Base-by-base conservation (phyloP, 2,329 filamentous ascomycete genomes). In the Diaporthe ampelina region DNA sequence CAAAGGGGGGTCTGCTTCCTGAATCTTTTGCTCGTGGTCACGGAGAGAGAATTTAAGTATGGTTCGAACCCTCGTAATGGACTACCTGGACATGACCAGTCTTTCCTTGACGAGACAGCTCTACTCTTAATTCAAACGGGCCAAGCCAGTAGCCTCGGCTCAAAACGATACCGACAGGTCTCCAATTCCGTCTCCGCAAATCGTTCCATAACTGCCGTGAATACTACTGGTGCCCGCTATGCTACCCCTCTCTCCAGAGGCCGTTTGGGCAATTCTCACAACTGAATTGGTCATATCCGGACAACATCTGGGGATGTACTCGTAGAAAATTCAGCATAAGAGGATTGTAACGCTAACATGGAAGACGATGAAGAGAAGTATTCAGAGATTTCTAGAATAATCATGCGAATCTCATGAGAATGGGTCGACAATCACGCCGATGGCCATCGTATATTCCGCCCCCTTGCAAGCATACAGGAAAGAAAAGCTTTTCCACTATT, bases 81-180 rank as follows among this genome's bases (percentile, higher is more conserved):
- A 24, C 7, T 13, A 17, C 54, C 54, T 4, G 2, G 2, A 40
- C 10, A 4, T 57, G 6, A 57, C 11, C 15, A 32, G 54, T 29
- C 26, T 13, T 19, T n/a, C 11, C n/a, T 57, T n/a, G 17, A 57
- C 54, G 29, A 37, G 29, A 26, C 19, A 57, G 29, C 17, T 57
- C 19, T 35, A 57, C 29, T 37, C 13, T 35, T 37, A 57, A 35
- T 10, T 57, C 54, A 57, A 32, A 32, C 8, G 9, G 17, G 54
- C 29, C 54, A 57, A 57, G 54, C 29, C 54, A 37, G 11, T 57
- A 57, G 54, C 54, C 54, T 57, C 54, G 54, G 54, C 19, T 57
- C 8, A 57, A 57, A 32, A n/a, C 37, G 2, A 13, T 37, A 57
- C 54, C 54, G 54, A 57, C 54, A 57, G 29, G n/a, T 57, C 54